Evolutionary conservation across 768 basidiomycete genomes (phyloP).

Genomic region (Lactarius pseudohatsudake): DNA sequence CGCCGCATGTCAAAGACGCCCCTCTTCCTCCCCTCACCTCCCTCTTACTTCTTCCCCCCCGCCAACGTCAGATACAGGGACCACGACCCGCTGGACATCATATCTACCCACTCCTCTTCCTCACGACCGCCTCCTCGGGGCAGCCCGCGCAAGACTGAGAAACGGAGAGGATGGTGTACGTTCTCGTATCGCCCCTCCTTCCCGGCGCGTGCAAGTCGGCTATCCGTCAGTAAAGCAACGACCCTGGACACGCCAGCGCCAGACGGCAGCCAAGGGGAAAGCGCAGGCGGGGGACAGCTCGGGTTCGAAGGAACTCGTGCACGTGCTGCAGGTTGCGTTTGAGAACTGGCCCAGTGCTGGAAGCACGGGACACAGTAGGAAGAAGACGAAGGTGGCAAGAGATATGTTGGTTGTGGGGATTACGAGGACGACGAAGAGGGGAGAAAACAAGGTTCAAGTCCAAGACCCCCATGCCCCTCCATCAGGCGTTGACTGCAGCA

Average conservation of each 20-base stretch:
- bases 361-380: too few relatives aligned
- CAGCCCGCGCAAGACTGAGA: too few relatives aligned
- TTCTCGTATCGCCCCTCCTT: neutral
- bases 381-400: too few relatives aligned
- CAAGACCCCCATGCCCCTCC: too few relatives aligned
- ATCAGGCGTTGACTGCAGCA: too few relatives aligned
- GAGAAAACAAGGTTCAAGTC: too few relatives aligned
- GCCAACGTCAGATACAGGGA: neutral
- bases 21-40: constrained; percentile 2
- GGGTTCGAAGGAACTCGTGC: too few relatives aligned
- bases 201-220: neutral
- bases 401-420: too few relatives aligned
- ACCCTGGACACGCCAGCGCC: neutral
- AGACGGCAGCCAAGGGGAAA: neutral
- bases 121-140: neutral
- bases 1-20: constrained; percentile 2
- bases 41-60: neutral
- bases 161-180: too few relatives aligned
- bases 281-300: neutral
- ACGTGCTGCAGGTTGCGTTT: too few relatives aligned
- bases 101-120: neutral
- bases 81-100: constrained; percentile 1
- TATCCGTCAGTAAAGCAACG: neutral
- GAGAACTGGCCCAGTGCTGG: too few relatives aligned
- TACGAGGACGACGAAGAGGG: too few relatives aligned